These are phyloP conservation scores for Eucalyptus virginea DNA, from an alignment of 345 rosid species.

Conservation along the genomic window DNA sequence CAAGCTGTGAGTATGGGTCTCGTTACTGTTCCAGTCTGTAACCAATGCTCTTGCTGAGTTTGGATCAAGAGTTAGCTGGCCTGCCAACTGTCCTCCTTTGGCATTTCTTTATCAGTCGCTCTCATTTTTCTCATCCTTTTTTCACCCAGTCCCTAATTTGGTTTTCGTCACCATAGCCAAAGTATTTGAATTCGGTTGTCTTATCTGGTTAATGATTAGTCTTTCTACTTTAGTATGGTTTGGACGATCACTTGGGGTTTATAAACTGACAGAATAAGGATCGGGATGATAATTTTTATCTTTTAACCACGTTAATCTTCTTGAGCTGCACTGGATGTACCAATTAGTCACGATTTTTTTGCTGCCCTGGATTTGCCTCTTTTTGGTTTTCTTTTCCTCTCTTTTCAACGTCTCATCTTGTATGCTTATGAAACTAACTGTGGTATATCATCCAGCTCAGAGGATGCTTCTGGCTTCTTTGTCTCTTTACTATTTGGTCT, in stretches of 20 bases:
- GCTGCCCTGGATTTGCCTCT: background rate
- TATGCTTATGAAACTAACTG: background rate
- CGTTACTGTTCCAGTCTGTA: background rate
- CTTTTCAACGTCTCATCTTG: background rate
- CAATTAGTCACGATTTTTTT: background rate
- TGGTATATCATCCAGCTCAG: constrained; percentile 48
- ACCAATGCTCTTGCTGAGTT: background rate
- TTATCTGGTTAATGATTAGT: background rate
- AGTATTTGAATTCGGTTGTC: background rate
- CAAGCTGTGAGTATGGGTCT: background rate
- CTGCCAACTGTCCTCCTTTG: background rate
- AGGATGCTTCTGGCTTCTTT: constrained; percentile 96
- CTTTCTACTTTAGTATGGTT: background rate
- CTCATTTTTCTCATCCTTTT: background rate
- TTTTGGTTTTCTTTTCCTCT: background rate
- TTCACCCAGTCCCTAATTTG: background rate
- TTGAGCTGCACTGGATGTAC: background rate
- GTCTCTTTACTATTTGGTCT: constrained; percentile 96
- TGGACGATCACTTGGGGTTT: background rate
- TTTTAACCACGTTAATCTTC: background rate
- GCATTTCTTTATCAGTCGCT: background rate
- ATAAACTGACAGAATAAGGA: background rate
- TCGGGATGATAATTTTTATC: background rate
- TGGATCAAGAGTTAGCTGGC: background rate
- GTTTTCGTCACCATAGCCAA: background rate